These are phyloP conservation scores for Umbelopsis vinacea DNA, from an alignment of 192 early-diverging fungal genomes.

Conservation along the genomic window DNA sequence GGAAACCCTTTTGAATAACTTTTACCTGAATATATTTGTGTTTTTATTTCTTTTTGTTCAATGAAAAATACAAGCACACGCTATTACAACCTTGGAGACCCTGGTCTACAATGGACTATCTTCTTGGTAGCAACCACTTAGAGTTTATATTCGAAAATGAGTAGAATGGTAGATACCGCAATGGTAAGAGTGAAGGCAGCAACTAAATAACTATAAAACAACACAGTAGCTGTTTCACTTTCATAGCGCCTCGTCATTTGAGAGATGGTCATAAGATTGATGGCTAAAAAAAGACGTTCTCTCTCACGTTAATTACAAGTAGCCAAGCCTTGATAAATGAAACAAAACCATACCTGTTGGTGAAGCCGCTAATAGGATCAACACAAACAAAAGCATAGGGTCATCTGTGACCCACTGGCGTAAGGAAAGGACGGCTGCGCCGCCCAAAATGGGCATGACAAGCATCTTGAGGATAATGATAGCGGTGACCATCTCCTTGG, in stretches of 20 bases:
- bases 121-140: not conserved
- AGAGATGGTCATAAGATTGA: conserved; percentile 32
- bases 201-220: conserved; percentile 29
- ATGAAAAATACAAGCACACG: no score
- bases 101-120: not conserved
- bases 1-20: no score
- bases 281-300: not conserved
- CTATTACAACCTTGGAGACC: no score
- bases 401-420: conserved; percentile 15
- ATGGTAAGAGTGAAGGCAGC: conserved; percentile 5
- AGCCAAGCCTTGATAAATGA: not conserved
- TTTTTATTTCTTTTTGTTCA: no score
- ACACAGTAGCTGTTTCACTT: conserved; percentile 26
- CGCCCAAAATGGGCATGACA: conserved; percentile 29
- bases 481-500: conserved; percentile 6
- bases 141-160: conserved; percentile 6
- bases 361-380: conserved; percentile 26
- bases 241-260: conserved; percentile 24
- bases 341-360: conserved; percentile 19
- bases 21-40: no score
- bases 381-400: conserved; percentile 33
- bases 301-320: not conserved
- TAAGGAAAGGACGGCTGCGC: not conserved
- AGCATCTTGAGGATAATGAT: conserved; percentile 20
- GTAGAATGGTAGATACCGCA: not conserved